These are phyloP conservation scores for Sporothrix curviconia DNA, from an alignment of 2,329 filamentous ascomycete species.

Conservation along the genomic window DNA sequence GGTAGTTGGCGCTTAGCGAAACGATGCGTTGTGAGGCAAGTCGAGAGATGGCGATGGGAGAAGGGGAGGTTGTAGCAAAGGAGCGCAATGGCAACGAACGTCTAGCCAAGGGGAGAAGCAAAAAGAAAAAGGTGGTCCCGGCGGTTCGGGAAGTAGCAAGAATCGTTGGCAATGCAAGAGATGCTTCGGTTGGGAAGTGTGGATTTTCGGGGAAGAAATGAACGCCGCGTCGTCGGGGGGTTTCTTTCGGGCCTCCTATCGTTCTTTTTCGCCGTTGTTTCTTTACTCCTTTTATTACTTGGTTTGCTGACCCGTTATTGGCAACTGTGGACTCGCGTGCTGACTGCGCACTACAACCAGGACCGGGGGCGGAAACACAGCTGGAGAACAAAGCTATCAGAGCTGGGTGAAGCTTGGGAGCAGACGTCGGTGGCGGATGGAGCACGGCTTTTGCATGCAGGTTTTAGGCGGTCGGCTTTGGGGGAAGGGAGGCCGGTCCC, in stretches of 20 bases:
- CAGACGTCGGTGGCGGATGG: not conserved
- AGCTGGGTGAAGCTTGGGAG: not conserved
- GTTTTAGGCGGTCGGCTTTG: too few species aligned
- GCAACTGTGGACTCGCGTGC: conserved; percentile 2
- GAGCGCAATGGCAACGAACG: not conserved
- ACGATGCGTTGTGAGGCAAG: not conserved
- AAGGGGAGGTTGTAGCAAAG: not conserved
- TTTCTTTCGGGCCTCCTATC: not conserved
- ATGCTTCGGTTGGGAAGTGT: not conserved
- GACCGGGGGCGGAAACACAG: not conserved
- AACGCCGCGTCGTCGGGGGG: conserved; percentile 11
- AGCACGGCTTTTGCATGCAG: not conserved
- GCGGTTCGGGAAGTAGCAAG: not conserved
- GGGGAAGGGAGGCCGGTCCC: conserved; percentile 3
- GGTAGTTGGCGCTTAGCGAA: not conserved
- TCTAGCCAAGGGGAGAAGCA: not conserved
- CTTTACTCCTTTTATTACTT: not conserved
- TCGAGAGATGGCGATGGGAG: not conserved
- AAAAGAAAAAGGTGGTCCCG: not conserved
- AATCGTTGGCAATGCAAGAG: conserved; percentile 7
- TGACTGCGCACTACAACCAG: conserved; percentile 6
- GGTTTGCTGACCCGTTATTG: not conserved
- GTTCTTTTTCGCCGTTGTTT: not conserved
- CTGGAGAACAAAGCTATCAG: conserved; percentile 3
- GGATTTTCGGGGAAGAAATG: conserved; percentile 11